Evolutionary conservation across 2,329 filamentous ascomycete species (phyloP).

Genomic region (Neobulgaria alba): DNA sequence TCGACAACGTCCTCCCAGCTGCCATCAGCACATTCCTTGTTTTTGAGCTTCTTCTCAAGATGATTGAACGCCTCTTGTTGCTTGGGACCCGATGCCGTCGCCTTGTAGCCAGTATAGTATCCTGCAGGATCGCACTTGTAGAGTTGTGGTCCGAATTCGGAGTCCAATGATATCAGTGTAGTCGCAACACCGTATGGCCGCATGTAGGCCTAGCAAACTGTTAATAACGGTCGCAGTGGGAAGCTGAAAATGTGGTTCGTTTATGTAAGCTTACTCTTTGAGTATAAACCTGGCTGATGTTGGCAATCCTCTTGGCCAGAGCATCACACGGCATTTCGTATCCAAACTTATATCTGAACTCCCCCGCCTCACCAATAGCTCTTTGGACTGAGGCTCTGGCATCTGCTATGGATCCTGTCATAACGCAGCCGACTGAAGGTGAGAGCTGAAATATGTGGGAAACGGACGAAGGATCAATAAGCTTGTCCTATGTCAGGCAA

Average conservation of each 20-base stretch:
- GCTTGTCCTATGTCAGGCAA: constrained; percentile 66
- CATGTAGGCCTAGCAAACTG: constrained; percentile 72
- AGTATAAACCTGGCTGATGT: constrained; percentile 99
- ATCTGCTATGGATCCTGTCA: constrained; percentile 98
- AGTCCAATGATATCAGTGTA: constrained; percentile 88
- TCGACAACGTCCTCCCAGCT: constrained; percentile 97
- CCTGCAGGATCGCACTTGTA: constrained; percentile 98
- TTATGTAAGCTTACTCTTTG: constrained; percentile 61
- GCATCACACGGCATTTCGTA: constrained; percentile 99
- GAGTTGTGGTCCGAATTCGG: constrained; percentile 84
- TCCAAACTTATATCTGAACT: constrained; percentile 97
- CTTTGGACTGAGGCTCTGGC: constrained; percentile 87
- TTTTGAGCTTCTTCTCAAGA: constrained; percentile 99
- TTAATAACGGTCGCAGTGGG: constrained; percentile 9
- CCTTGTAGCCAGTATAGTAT: constrained; percentile 98
- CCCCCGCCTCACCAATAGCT: constrained; percentile 89
- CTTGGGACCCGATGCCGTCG: constrained; percentile 92
- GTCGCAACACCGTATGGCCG: constrained; percentile 91
- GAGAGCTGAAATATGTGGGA: constrained; percentile 97
- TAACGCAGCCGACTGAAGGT: constrained; percentile 91
- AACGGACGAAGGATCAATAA: constrained; percentile 94
- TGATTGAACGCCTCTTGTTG: constrained; percentile 98
- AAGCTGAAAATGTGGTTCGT: too few relatives aligned
- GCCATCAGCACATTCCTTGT: constrained; percentile 90
- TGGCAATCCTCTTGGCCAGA: constrained; percentile 90